Evolutionary conservation across 441 rosid genomes (phyloP).

Genomic region (Brassica hybrid): DNA sequence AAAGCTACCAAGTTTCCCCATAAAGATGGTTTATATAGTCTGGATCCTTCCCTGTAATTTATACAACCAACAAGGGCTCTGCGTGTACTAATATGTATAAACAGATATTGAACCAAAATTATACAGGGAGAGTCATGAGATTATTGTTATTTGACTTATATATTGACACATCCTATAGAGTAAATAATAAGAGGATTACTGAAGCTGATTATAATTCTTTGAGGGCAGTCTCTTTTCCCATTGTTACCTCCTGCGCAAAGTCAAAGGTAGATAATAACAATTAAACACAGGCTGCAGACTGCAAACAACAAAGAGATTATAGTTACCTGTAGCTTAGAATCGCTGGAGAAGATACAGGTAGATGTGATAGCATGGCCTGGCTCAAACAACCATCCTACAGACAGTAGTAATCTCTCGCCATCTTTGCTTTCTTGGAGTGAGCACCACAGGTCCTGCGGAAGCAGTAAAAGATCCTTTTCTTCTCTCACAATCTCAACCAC

Average conservation of each 20-base stretch:
- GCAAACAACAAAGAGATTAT: not conserved
- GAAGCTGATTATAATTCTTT: slow-evolving; percentile 16
- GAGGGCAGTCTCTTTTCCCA: slow-evolving; percentile 52
- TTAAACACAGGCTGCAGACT: slow-evolving; percentile 14
- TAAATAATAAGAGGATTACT: slow-evolving; percentile 27
- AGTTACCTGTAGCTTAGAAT: slow-evolving; percentile 55
- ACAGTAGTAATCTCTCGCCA: slow-evolving; percentile 47
- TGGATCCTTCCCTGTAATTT: slow-evolving; percentile 24
- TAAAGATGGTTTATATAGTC: slow-evolving; percentile 13
- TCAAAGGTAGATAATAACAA: slow-evolving; percentile 13
- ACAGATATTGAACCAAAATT: slow-evolving; percentile 22
- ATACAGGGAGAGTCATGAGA: slow-evolving; percentile 26
- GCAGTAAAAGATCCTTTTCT: slow-evolving; percentile 57
- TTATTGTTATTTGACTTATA: slow-evolving; percentile 31
- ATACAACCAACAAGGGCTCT: slow-evolving; percentile 28
- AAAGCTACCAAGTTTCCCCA: slow-evolving; percentile 18
- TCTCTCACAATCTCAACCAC: slow-evolving; percentile 54
- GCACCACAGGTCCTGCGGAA: slow-evolving; percentile 83
- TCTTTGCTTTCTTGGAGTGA: slow-evolving; percentile 51
- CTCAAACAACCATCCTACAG: slow-evolving; percentile 76
- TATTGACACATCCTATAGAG: slow-evolving; percentile 29
- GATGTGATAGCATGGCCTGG: slow-evolving; percentile 57
- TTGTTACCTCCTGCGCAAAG: slow-evolving; percentile 58
- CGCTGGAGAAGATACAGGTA: slow-evolving; percentile 60
- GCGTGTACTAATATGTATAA: slow-evolving; percentile 36